These are phyloP conservation scores for Solanum hybrid DNA, from an alignment of 305 asterid genomes.

Conservation along the genomic window DNA sequence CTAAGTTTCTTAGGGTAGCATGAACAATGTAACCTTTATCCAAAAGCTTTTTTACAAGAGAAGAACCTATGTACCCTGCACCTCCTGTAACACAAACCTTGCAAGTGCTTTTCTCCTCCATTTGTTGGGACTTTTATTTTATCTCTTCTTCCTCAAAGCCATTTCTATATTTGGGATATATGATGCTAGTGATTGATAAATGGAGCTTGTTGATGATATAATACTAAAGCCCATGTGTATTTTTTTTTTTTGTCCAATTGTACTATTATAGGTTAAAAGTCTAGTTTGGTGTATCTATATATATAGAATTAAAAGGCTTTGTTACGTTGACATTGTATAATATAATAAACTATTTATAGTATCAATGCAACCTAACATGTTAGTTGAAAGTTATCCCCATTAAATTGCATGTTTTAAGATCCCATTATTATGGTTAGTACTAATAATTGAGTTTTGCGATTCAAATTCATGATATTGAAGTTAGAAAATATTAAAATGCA, in stretches of 20 bases:
- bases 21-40: conserved; percentile 48
- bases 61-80: conserved; percentile 59
- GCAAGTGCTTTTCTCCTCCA: conserved; percentile 9
- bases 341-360: neutral
- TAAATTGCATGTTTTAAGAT: too few species aligned
- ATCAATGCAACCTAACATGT: neutral
- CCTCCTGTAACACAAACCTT: conserved; percentile 73
- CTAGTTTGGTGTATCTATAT: neutral
- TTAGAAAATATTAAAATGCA: too few species aligned
- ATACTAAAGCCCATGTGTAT: neutral
- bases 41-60: conserved; percentile 37
- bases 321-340: neutral
- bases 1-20: conserved; percentile 30
- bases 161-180: neutral
- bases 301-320: neutral
- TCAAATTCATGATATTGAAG: too few species aligned
- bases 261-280: neutral
- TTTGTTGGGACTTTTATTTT: neutral
- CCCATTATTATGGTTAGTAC: too few species aligned
- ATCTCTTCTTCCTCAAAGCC: neutral
- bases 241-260: neutral
- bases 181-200: neutral
- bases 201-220: neutral
- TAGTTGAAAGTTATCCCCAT: neutral
- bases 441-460: too few species aligned